Evolutionary conservation across 1,284 basidiomycete genomes (phyloP).

Genomic region (Austropuccinia psidii): DNA sequence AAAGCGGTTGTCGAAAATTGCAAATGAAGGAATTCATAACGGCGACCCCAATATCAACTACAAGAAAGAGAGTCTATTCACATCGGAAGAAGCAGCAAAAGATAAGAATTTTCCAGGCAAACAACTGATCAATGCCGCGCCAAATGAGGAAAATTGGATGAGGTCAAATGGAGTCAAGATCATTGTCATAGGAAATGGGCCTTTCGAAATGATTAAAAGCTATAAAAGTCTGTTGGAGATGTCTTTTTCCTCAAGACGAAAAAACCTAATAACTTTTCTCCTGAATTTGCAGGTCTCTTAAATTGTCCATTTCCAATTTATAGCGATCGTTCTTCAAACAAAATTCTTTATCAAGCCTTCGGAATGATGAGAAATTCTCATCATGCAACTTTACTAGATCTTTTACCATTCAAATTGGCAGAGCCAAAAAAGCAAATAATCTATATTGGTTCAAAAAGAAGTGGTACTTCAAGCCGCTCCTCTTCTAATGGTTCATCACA

Average conservation of each 20-base stretch:
- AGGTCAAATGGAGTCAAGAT: slow-evolving; percentile 9
- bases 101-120: background rate
- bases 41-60: background rate
- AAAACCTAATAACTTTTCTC: too few species aligned
- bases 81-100: background rate
- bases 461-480: background rate
- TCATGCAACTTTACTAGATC: too few species aligned
- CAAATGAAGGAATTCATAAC: background rate
- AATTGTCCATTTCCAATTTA: slow-evolving; percentile 31
- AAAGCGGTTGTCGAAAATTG: slow-evolving; percentile 2
- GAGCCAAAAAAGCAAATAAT: background rate
- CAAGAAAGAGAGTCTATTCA: too few species aligned
- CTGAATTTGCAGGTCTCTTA: background rate
- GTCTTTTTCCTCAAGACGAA: too few species aligned
- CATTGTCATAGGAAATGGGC: slow-evolving; percentile 16
- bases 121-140: background rate
- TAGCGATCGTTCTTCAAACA: background rate
- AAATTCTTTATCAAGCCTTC: background rate
- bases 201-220: slow-evolving; percentile 10
- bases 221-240: background rate
- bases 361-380: too few species aligned
- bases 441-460: background rate
- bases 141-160: slow-evolving; percentile 1
- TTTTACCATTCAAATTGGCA: too few species aligned
- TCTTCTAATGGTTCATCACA: too few species aligned